phyloP scores from a whole-genome alignment of 805 yeast genomes.

The Priceomyces castillae region DNA sequence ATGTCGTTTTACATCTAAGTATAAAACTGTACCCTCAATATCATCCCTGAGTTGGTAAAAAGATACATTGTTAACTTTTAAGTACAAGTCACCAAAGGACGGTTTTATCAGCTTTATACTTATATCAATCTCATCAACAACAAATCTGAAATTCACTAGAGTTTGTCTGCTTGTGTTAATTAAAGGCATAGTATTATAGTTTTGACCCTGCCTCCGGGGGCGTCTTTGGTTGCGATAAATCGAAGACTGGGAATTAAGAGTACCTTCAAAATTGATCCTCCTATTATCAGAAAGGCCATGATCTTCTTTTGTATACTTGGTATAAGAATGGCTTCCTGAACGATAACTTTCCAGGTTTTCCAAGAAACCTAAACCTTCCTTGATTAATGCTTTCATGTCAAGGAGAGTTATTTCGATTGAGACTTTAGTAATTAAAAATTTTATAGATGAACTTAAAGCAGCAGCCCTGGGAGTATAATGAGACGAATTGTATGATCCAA shows the following conservation, averaged over 20 bases:
- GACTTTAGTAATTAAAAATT: conserved; percentile 15
- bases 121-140: conserved; percentile 18
- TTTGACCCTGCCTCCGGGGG: conserved; percentile 14
- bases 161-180: conserved; percentile 36
- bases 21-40: conserved; percentile 21
- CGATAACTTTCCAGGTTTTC: background rate
- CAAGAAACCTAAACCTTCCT: conserved; percentile 10
- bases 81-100: conserved; percentile 25
- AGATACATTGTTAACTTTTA: conserved; percentile 13
- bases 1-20: conserved; percentile 16
- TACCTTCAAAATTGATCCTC: background rate
- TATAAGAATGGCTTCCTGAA: background rate
- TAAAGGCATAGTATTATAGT: conserved; percentile 9
- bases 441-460: conserved; percentile 14
- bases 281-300: background rate
- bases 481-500: conserved; percentile 9
- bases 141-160: conserved; percentile 34
- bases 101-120: conserved; percentile 16
- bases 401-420: conserved; percentile 9
- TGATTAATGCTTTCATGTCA: conserved; percentile 9
- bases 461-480: conserved; percentile 19
- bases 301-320: background rate
- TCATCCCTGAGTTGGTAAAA: conserved; percentile 20
- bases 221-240: conserved; percentile 12
- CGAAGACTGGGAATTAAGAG: conserved; percentile 6